Conservation (phyloP, 805 yeast species). For the Suhomyces sp. region DNA sequence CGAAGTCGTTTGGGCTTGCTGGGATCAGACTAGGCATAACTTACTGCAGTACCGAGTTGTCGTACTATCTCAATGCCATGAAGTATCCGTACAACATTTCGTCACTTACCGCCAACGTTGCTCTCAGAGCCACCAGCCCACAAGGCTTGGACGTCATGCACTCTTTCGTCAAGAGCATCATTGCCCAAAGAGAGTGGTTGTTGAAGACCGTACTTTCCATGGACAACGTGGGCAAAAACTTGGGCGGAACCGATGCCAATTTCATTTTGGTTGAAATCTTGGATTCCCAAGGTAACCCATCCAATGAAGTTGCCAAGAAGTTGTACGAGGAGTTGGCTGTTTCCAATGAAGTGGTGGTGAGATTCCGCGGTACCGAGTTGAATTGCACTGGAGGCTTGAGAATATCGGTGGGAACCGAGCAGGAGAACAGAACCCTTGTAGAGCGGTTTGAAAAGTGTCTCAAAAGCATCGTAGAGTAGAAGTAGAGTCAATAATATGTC, state of each 20-base stretch:
- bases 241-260: slow-evolving; percentile 87
- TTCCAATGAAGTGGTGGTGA: slow-evolving; percentile 72
- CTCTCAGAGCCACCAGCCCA: slow-evolving; percentile 63
- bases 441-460: slow-evolving; percentile 39
- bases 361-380: slow-evolving; percentile 87
- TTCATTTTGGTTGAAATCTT: slow-evolving; percentile 74
- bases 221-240: slow-evolving; percentile 63
- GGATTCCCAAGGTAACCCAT: slow-evolving; percentile 59
- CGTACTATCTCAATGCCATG: slow-evolving; percentile 76
- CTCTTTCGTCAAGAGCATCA: slow-evolving; percentile 46
- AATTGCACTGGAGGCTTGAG: slow-evolving; percentile 89
- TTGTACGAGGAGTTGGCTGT: slow-evolving; percentile 72
- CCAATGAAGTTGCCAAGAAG: slow-evolving; percentile 60
- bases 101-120: slow-evolving; percentile 71
- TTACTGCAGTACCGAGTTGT: slow-evolving; percentile 56
- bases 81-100: slow-evolving; percentile 96
- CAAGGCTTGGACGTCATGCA: slow-evolving; percentile 62
- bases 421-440: slow-evolving; percentile 64
- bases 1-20: slow-evolving; percentile 95
- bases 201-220: slow-evolving; percentile 52
- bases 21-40: slow-evolving; percentile 90
- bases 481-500: too few species aligned
- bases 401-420: slow-evolving; percentile 79
- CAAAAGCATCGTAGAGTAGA: not conserved
- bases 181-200: slow-evolving; percentile 53